Conservation (phyloP, 2,329 filamentous ascomycete species). For the Sclerotinia trifoliorum region DNA sequence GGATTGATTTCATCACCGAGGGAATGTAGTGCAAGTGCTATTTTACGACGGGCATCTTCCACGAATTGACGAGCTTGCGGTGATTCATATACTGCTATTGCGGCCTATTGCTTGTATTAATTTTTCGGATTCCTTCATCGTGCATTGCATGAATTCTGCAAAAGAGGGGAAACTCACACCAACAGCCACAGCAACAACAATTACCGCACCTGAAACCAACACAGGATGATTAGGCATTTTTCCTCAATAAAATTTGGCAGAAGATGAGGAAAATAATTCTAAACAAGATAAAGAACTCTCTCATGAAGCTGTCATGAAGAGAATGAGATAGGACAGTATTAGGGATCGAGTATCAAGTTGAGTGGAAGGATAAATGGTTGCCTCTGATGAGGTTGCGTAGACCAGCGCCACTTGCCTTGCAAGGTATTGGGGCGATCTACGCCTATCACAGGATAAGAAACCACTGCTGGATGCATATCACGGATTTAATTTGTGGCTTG, state of each 20-base stretch:
- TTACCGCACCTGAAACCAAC: conserved; percentile 39
- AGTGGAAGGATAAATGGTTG: conserved; percentile 14
- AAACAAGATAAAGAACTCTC: not conserved
- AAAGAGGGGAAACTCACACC: conserved; percentile 34
- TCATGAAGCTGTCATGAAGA: conserved; percentile 1
- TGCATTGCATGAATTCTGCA: not conserved
- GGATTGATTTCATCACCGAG: conserved; percentile 56
- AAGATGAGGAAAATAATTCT: conserved; percentile 14
- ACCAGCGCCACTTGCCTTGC: conserved; percentile 24
- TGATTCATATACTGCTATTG: conserved; percentile 56
- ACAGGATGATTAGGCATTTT: conserved; percentile 39
- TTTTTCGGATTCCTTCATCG: conserved; percentile 9
- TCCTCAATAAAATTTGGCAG: conserved; percentile 18
- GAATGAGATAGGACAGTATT: conserved; percentile 14
- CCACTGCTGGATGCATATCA: conserved; percentile 8
- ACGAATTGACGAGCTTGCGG: conserved; percentile 62
- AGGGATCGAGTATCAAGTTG: not conserved
- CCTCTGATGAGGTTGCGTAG: conserved; percentile 18
- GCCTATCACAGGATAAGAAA: conserved; percentile 18
- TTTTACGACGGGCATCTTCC: conserved; percentile 59
- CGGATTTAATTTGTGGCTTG: conserved; percentile 13
- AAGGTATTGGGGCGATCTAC: conserved; percentile 18
- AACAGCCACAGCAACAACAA: conserved; percentile 38
- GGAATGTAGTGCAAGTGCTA: conserved; percentile 59
- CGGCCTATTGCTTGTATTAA: conserved; percentile 32